These are phyloP conservation scores for Helotiales sp. DNA, from an alignment of 2,329 filamentous ascomycete genomes.

Conservation along the genomic window DNA sequence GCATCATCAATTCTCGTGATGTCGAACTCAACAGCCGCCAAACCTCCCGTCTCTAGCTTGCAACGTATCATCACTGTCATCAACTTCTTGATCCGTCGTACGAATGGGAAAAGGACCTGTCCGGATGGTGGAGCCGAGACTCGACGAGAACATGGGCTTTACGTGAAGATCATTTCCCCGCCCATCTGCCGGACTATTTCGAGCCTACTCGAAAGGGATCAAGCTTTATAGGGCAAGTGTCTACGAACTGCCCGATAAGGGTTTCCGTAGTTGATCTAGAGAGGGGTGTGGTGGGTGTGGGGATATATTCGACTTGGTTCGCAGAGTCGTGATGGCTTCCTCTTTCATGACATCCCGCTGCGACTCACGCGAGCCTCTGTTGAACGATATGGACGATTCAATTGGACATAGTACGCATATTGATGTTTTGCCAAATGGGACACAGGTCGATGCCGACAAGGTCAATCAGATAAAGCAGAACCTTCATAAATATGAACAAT, in stretches of 20 bases:
- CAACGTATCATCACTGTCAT: constrained; percentile 19
- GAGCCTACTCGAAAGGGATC: constrained; percentile 1
- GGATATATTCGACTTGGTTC: constrained; percentile 20
- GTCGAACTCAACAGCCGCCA: background rate
- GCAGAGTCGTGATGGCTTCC: background rate
- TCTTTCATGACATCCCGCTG: background rate
- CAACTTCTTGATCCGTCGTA: background rate
- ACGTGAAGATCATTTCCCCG: constrained; percentile 15
- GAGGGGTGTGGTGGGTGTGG: background rate
- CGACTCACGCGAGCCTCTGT: background rate
- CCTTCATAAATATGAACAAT: constrained; percentile 42
- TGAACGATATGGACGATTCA: constrained; percentile 16
- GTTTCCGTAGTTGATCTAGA: background rate
- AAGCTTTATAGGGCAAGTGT: constrained; percentile 11
- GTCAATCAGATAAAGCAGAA: constrained; percentile 31
- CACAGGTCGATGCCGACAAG: constrained; percentile 17
- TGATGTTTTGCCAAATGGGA: constrained; percentile 1
- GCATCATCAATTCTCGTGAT: background rate
- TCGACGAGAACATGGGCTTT: background rate
- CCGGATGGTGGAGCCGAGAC: background rate
- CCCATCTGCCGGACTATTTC: constrained; percentile 1
- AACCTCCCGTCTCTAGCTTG: background rate
- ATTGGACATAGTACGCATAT: constrained; percentile 17
- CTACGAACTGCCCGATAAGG: constrained; percentile 13
- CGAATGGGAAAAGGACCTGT: background rate